Conservation (phyloP, 768 basidiomycete species). For the Polyporus arcularius region DNA sequence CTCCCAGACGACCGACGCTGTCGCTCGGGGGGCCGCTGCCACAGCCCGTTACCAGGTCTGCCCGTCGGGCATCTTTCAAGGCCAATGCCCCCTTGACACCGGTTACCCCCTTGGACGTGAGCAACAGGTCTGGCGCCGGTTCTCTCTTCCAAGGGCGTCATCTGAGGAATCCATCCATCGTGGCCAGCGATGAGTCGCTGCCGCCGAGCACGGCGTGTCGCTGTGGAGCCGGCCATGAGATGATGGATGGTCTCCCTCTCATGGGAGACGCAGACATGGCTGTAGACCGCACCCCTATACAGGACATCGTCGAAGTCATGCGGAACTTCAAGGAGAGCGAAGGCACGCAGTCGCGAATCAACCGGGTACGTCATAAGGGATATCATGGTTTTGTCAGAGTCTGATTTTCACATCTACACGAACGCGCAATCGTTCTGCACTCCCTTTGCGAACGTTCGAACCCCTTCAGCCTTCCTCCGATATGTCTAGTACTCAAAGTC, state of each 20-base stretch:
- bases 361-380: conserved; percentile 2
- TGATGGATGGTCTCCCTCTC: background rate
- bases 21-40: conserved; percentile 7
- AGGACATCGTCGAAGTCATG: conserved; percentile 7
- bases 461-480: background rate
- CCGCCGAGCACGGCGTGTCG: background rate
- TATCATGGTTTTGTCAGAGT: background rate
- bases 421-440: background rate
- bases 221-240: background rate
- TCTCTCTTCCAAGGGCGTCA: conserved; percentile 3
- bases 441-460: background rate
- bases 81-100: background rate
- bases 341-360: background rate
- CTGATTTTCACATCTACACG: background rate
- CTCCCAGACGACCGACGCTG: conserved; percentile 12
- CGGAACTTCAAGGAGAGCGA: conserved; percentile 1
- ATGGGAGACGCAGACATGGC: background rate
- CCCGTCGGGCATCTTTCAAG: conserved; percentile 7
- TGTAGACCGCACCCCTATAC: conserved; percentile 5
- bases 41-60: background rate
- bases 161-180: background rate
- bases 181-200: background rate
- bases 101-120: background rate
- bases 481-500: background rate
- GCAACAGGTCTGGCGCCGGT: background rate